A percentile compares a stretch with the other conserved stretches of the same genome.
These are phyloP conservation scores for Posidonia australis DNA, from an alignment of 106 monocot species.

Conservation along the genomic window DNA sequence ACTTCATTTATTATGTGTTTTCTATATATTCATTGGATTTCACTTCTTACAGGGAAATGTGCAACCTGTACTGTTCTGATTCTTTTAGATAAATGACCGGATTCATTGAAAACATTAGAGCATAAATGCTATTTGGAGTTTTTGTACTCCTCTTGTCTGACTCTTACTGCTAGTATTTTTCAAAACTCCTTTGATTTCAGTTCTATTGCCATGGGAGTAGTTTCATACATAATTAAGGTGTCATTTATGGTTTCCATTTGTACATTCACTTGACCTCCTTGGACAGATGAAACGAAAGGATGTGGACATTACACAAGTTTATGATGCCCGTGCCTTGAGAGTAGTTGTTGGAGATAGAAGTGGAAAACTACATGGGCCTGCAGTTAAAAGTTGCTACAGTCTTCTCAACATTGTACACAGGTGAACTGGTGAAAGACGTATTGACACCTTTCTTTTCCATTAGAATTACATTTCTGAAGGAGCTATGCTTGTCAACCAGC, in stretches of 20 bases:
- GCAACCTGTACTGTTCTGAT: no score
- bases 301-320: slow-evolving; percentile 59
- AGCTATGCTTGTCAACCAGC: neutral
- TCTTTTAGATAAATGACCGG: no score
- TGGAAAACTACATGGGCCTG: slow-evolving; percentile 81
- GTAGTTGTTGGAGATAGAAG: slow-evolving; percentile 87
- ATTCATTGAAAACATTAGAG: no score
- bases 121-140: no score
- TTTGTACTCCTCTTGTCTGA: no score
- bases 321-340: slow-evolving; percentile 92
- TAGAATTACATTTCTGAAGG: neutral
- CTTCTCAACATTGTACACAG: slow-evolving; percentile 83
- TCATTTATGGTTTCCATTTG: neutral
- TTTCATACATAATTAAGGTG: neutral
- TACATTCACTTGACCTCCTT: neutral
- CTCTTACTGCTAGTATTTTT: no score
- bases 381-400: slow-evolving; percentile 76
- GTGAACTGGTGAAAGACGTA: slow-evolving; percentile 9
- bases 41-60: no score
- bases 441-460: neutral
- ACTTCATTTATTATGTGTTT: neutral
- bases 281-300: slow-evolving; percentile 86
- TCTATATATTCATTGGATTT: neutral
- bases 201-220: neutral
- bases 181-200: no score